These are phyloP conservation scores for Neurospora tetrasperma DNA, from an alignment of 495 filamentous ascomycete genomes.

Conservation along the genomic window DNA sequence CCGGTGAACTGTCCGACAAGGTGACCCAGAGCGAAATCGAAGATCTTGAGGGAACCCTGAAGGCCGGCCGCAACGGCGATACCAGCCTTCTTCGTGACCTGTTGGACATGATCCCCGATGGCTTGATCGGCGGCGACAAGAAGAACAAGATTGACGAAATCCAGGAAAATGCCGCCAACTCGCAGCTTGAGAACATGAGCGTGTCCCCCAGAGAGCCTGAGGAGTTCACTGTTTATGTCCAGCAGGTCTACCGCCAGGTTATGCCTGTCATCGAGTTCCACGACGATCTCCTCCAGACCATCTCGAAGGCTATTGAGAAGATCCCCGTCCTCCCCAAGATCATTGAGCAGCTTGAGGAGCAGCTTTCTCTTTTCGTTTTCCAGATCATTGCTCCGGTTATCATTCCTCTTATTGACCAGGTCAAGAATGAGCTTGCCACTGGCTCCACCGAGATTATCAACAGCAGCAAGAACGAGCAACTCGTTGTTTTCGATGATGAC, in stretches of 20 bases:
- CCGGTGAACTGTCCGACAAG: constrained; percentile 83
- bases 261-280: constrained; percentile 83
- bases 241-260: constrained; percentile 59
- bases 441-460: constrained; percentile 81
- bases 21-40: constrained; percentile 77
- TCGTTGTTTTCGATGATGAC: constrained; percentile 76
- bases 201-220: constrained; percentile 67
- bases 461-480: constrained; percentile 66
- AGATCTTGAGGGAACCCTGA: constrained; percentile 66
- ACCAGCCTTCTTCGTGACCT: constrained; percentile 64
- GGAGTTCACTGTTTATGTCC: constrained; percentile 57
- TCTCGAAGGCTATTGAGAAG: constrained; percentile 64
- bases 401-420: constrained; percentile 72
- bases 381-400: constrained; percentile 76
- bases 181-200: constrained; percentile 52
- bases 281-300: constrained; percentile 69
- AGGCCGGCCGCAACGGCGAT: constrained; percentile 43
- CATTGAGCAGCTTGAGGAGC: constrained; percentile 68
- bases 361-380: constrained; percentile 79
- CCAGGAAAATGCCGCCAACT: constrained; percentile 55
- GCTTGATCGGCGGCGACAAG: constrained; percentile 61
- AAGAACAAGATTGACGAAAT: constrained; percentile 56
- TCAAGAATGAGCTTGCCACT: constrained; percentile 72
- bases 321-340: constrained; percentile 72
- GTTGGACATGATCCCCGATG: constrained; percentile 65